Base-by-base conservation (phyloP, 106 monocot species). In the Gastrodia elata region DNA sequence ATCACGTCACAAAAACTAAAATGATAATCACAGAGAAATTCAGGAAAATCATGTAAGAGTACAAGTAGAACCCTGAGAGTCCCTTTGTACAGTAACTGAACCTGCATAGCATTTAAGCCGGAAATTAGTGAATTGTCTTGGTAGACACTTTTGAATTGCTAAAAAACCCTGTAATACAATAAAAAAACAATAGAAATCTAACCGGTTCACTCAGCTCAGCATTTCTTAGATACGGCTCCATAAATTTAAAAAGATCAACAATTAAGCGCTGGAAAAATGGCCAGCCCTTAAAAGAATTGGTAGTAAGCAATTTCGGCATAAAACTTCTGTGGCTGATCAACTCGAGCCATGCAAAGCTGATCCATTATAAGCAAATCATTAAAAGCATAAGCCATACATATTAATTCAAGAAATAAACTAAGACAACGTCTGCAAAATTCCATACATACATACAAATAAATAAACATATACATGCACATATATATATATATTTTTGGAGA, bases 1-100 rank as follows among this genome's bases (percentile, higher is more conserved):
- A 97, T 97, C 68, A 93, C 96, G 81, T 97, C 96, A 81, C 96
- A 97, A 33, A 97, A 93, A 76, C 97, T 88, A 77, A 97, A 97
- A 82, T 97, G 97, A 71, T 93, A 93, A 35, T 97, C 92, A 73
- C 97, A 97, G 0, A 97, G 81, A 76, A 97, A 93, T 61, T 97
- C 90, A 46, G 97, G 97, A 80, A 97, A 97, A 79, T 97, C 97
- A 80, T 97, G 97, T 37, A 97, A 72, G 58, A 97, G 70, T 9
- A 97, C 97, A 55, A 97, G 90, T 8, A 97, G 79, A 71, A 97
- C 88, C 76, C 92, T 88, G 73, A 97, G 74, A 4, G 88, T 92
- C 30, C 97, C 97, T 81, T 85, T 97, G 76, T 97, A 97, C 72
- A 93, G 64, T 75, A 90, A 78, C 0, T 81, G 79, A 77, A 97